These are phyloP conservation scores for Paraglomus brasilianum DNA, from an alignment of 192 early-diverging fungal genomes.

Conservation along the genomic window DNA sequence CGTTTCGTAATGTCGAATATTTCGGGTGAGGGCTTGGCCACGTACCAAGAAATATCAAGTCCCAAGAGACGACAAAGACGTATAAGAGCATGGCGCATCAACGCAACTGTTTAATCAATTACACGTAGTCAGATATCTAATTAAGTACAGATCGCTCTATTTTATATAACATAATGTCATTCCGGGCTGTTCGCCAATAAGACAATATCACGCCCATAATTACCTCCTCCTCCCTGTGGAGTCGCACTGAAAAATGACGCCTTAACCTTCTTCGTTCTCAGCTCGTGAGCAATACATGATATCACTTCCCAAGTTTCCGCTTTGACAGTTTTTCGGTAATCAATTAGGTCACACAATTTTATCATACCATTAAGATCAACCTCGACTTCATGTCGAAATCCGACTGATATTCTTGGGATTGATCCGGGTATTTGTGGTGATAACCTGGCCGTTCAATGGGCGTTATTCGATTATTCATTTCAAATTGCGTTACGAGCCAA, in stretches of 20 bases:
- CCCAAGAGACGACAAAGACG: conserved; percentile 65
- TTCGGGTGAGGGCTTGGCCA: conserved; percentile 78
- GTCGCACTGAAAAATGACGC: conserved; percentile 81
- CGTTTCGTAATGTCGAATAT: conserved; percentile 87
- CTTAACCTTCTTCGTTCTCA: conserved; percentile 56
- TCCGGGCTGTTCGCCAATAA: background rate
- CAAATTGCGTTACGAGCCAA: background rate
- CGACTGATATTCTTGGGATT: conserved; percentile 69
- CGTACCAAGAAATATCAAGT: conserved; percentile 73
- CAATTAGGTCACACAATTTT: conserved; percentile 58
- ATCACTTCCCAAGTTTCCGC: conserved; percentile 69
- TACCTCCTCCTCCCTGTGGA: conserved; percentile 80
- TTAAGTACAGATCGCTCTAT: conserved; percentile 17
- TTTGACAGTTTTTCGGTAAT: conserved; percentile 65
- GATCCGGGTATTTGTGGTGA: conserved; percentile 70
- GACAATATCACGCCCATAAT: background rate
- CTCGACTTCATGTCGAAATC: conserved; percentile 60
- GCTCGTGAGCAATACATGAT: conserved; percentile 51
- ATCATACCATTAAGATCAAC: conserved; percentile 77
- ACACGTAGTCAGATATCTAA: background rate
- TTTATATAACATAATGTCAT: background rate
- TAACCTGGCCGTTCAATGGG: conserved; percentile 38
- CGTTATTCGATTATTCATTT: background rate
- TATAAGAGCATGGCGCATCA: conserved; percentile 82
- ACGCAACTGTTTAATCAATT: conserved; percentile 54